Conservation (phyloP, 2,329 filamentous ascomycete species). For the Fonsecaea monophora region DNA sequence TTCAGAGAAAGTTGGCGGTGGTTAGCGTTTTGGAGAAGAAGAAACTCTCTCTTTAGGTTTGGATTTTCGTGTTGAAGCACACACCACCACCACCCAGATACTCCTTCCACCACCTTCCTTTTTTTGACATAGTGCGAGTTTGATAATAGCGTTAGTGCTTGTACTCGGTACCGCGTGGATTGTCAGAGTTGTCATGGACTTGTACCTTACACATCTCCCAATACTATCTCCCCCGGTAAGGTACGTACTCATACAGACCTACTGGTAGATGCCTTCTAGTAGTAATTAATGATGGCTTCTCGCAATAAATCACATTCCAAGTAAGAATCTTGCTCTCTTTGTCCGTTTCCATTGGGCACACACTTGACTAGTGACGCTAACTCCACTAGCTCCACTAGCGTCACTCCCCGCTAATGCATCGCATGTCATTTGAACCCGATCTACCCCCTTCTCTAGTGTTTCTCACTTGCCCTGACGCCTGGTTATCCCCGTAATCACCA, state of each 20-base stretch:
- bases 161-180: no score
- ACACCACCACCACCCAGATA: background rate
- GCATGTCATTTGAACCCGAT: conserved; percentile 18
- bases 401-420: conserved; percentile 9
- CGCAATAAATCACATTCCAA: background rate
- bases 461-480: background rate
- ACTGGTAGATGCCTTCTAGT: no score
- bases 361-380: no score
- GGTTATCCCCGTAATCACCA: conserved; percentile 15
- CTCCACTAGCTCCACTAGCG: no score
- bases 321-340: conserved; percentile 1
- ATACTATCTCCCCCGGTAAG: no score
- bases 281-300: background rate
- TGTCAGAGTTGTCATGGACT: background rate
- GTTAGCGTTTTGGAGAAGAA: background rate
- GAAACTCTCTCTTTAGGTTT: background rate
- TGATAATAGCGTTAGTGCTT: background rate
- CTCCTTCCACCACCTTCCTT: background rate
- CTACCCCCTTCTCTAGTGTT: conserved; percentile 14
- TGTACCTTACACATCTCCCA: no score
- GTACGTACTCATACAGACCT: no score
- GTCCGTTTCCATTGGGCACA: background rate
- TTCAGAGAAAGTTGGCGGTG: background rate
- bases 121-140: background rate
- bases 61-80: background rate